Conservation (phyloP, 192 early-diverging fungal species). For the Backusella australiensis region DNA sequence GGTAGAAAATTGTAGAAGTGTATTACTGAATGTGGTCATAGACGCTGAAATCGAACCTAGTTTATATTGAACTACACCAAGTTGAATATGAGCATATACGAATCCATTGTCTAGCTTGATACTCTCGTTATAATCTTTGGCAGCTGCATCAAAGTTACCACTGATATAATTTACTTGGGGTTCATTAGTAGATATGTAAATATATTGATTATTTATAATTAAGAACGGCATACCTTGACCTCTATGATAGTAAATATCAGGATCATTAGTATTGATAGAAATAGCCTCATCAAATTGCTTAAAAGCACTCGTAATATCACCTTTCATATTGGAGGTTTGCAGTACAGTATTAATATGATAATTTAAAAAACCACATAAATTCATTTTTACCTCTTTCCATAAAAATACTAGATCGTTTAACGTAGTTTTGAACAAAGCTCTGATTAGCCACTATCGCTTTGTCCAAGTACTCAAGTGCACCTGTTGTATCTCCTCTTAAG, state of each 20-base stretch:
- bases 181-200: background rate
- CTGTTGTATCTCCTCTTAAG: constrained; percentile 77
- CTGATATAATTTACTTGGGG: constrained; percentile 74
- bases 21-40: constrained; percentile 77
- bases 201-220: background rate
- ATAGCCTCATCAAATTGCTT: constrained; percentile 71
- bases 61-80: constrained; percentile 93
- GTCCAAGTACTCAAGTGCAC: constrained; percentile 74
- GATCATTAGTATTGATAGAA: constrained; percentile 64
- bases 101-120: constrained; percentile 77
- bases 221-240: constrained; percentile 36
- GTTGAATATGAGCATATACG: constrained; percentile 92
- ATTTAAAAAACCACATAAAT: background rate
- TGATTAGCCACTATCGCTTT: constrained; percentile 77
- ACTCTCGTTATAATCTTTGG: constrained; percentile 81
- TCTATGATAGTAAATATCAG: constrained; percentile 91
- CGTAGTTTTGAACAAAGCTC: constrained; percentile 76
- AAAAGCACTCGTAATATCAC: constrained; percentile 56
- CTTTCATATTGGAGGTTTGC: constrained; percentile 17
- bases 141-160: constrained; percentile 73
- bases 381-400: constrained; percentile 65
- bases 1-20: constrained; percentile 71
- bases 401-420: constrained; percentile 89
- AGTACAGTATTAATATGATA: background rate
- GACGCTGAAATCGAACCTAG: constrained; percentile 72